Base-by-base conservation (phyloP, 257 asterid species). In the Euphrasia confusa region DNA sequence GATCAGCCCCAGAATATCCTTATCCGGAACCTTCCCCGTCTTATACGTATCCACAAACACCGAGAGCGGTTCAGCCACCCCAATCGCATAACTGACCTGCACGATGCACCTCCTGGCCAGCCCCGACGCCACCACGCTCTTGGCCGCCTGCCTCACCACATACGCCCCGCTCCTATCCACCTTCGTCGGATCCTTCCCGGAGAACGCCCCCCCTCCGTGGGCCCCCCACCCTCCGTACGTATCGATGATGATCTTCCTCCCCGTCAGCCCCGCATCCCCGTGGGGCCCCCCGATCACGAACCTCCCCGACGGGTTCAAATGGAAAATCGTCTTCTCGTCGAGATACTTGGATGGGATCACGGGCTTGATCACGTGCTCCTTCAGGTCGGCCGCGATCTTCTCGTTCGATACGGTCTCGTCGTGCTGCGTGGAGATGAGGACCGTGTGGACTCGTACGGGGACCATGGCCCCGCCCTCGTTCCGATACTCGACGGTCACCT, bases 181-280 rank as follows among this genome's bases (percentile, higher is more conserved):
- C 79, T 84, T 84, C 26, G 84, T 84, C 0, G 92, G 88, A 11
- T 84, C 88, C 68, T 84, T 84, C 12, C 88, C 92, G 1, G 88
- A 84, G 74, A 84, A 84, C 26, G 92, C 92, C 75, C 92, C 92
- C 0, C 92, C 88, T 28, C 92, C 92, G 3, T 84, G 92, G 58
- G 88, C 84, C 6, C 86, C 92, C 92, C 92, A 84, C 2, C 93
- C 93, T 50, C 93, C 89, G 6, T 84, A 82, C 0, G 89, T 84
- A 49, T 84, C 93, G 0, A 84, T 80, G 53, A 84, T 78, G 64
- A 84, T 76, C 44, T 82, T 84, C 67, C 89, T 69, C 4, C 93
- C 87, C 1, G 93, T 82, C 33, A 82, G 85, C 50, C 89, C 93
- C 13, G 93, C 89, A 67, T 84, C 93, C 21, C 87, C 84, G 48